Base-by-base conservation (phyloP, 2,329 filamentous ascomycete genomes). In the Ustulina deusta region DNA sequence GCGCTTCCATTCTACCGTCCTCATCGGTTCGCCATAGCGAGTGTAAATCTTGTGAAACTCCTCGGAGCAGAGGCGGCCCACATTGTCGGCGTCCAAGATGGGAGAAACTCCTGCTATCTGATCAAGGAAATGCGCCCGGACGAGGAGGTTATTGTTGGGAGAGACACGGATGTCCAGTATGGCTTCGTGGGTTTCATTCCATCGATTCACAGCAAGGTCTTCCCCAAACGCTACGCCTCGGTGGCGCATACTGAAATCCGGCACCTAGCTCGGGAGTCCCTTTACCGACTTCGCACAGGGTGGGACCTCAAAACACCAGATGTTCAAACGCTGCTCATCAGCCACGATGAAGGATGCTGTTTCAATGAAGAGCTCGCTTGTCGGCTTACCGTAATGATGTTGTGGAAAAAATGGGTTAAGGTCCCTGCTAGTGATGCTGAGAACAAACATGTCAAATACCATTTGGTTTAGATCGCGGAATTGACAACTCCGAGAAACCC, bases 141-240 rank as follows among this genome's bases (percentile, higher is more conserved):
- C 38, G 11, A n/a, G 17, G 38, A 42, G 38, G n/a, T n/a, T 6
- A 10, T 38, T 2, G 11, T 10, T 3, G 5, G 3, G 5, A 38
- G 7, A 38, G 36, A 10, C 11, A 10, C 3, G 17, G 15, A 5
- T 9, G 17, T n/a, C 17, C 40, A 20, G 17, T 42, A 13, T 15
- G 40, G 17, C 40, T 20, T 42, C 17, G 15, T 9, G 36, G 15
- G 38, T 2, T 15, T 20, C 6, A 17, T 7, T 42, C 40, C 40
- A 42, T n/a, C 5, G 17, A 1, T 20, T 6, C 6, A 42, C 6
- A 42, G 40, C 40, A 42, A 2, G 6, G 2, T 42, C 40, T n/a
- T n/a, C 6, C 3, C n/a, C n/a, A 5, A 6, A 3, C 6, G 10
- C 1, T 20, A 5, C 2, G n/a, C 6, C 4, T 20, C 6, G 6